Evolutionary conservation across 768 basidiomycete species (phyloP).

Genomic region (Pisolithus sp.): DNA sequence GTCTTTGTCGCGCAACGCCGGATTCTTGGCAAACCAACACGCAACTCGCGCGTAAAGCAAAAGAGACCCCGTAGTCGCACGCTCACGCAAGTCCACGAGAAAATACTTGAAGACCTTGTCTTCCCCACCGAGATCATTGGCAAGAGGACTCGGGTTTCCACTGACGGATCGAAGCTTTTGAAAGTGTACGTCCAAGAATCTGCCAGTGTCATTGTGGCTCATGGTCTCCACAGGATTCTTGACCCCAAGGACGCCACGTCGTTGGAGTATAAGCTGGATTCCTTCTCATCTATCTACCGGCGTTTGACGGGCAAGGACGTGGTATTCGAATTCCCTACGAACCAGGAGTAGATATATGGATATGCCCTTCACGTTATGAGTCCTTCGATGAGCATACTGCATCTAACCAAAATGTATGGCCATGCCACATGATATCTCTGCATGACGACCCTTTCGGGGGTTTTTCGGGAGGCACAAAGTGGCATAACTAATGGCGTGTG

Average conservation of each 20-base stretch:
- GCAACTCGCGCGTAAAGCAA: slow-evolving; percentile 87
- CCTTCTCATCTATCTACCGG: slow-evolving; percentile 96
- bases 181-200: slow-evolving; percentile 75
- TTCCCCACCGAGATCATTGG: slow-evolving; percentile 99
- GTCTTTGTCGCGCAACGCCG: slow-evolving; percentile 98
- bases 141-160: slow-evolving; percentile 90
- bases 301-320: slow-evolving; percentile 96
- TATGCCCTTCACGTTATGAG: slow-evolving; percentile 27
- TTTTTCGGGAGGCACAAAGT: too few relatives aligned
- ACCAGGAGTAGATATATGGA: slow-evolving; percentile 53
- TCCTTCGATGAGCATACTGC: slow-evolving; percentile 21
- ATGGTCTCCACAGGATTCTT: slow-evolving; percentile 60
- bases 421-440: slow-evolving; percentile 15
- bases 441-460: neutral
- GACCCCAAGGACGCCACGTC: slow-evolving; percentile 97
- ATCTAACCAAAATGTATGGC: slow-evolving; percentile 30
- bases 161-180: slow-evolving; percentile 91
- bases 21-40: slow-evolving; percentile 96
- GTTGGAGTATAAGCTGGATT: slow-evolving; percentile 99
- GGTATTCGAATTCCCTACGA: slow-evolving; percentile 83
- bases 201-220: slow-evolving; percentile 10
- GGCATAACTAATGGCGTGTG: too few relatives aligned
- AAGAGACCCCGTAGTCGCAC: slow-evolving; percentile 97
- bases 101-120: slow-evolving; percentile 97
- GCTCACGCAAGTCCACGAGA: slow-evolving; percentile 95